Evolutionary conservation across 129 eudicot genomes (phyloP), one percentile per base, ranked within the genome.

Genomic region (Escallonia rubra): DNA sequence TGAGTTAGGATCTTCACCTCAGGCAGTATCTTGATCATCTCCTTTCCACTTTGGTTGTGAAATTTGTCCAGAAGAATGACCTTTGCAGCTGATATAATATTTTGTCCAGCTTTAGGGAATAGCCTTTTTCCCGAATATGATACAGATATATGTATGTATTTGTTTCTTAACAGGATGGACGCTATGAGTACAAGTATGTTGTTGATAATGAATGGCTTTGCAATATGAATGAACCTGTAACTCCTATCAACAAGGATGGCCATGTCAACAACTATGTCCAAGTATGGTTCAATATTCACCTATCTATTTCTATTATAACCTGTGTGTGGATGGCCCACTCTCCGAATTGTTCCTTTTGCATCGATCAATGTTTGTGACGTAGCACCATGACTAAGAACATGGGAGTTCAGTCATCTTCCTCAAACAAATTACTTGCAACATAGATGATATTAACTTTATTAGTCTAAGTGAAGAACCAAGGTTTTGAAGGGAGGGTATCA

Each of bases 101-200:
- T 23, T 23, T 23, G 34, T 23, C 34, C 34, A 23, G 34, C 34
- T 23, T 23, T 23, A 23, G 34, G 34, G 34, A 23, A 23, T 23
- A 23, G 1, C 34, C 34, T 23, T 23, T 23, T 23, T 23, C 34
- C 34, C 34, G 34, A 23, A 23, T 23, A 23, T 23, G 34, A 23
- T 23, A 23, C 34, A 23, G 34, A 23, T 23, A 0, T 23, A 23
- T 23, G 34, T 23, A 23, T 23, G 34, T 23, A 23, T 23, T 23
- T 23, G 34, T 23, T 47, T 61, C 3, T 48, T 43, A 14, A 76
- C 80, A 93, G 99, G 96, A 86, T 78, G 99, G 99, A 59, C 64
- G 72, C 51, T 89, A 89, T n/a, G 99, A 93, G 80, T 89, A 93
- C 83, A 93, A 93, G 85, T 93, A 93, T 71, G 68, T 93, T 59